These are phyloP conservation scores for Escovopsis weberi DNA, from an alignment of 2,329 filamentous ascomycete genomes.

Conservation along the genomic window DNA sequence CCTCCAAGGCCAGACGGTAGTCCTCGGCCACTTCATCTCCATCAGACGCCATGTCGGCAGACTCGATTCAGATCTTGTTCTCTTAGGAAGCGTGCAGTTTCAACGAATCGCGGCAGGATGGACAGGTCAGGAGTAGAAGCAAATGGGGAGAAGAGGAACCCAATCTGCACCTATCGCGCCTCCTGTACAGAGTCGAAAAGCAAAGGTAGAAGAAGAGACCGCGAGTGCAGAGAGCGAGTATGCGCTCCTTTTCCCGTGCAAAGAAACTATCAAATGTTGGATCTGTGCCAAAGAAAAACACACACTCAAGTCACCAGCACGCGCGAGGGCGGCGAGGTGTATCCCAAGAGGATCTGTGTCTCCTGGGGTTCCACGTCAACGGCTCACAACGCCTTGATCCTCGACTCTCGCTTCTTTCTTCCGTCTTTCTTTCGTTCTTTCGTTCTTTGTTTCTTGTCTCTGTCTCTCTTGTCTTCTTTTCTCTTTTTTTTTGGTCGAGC, in stretches of 20 bases:
- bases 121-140: neutral
- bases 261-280: neutral
- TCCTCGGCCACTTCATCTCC: conserved; percentile 85
- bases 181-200: too few relatives aligned
- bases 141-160: neutral
- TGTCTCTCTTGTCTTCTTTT: too few relatives aligned
- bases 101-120: neutral
- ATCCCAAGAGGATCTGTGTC: conserved; percentile 14
- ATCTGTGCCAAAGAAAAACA: conserved; percentile 3
- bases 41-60: conserved; percentile 32
- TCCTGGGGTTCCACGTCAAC: conserved; percentile 8
- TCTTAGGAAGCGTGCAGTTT: neutral
- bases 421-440: too few relatives aligned
- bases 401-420: too few relatives aligned
- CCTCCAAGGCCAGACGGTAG: conserved; percentile 84
- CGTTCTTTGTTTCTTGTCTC: neutral
- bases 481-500: too few relatives aligned
- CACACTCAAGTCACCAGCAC: conserved; percentile 10
- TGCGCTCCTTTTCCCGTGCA: neutral
- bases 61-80: conserved; percentile 1
- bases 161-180: too few relatives aligned
- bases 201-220: too few relatives aligned
- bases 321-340: conserved; percentile 14
- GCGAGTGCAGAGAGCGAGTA: too few relatives aligned
- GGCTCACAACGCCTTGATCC: too few relatives aligned